Base-by-base conservation (phyloP, 2,329 filamentous ascomycete species). In the Trichophyton equinum region DNA sequence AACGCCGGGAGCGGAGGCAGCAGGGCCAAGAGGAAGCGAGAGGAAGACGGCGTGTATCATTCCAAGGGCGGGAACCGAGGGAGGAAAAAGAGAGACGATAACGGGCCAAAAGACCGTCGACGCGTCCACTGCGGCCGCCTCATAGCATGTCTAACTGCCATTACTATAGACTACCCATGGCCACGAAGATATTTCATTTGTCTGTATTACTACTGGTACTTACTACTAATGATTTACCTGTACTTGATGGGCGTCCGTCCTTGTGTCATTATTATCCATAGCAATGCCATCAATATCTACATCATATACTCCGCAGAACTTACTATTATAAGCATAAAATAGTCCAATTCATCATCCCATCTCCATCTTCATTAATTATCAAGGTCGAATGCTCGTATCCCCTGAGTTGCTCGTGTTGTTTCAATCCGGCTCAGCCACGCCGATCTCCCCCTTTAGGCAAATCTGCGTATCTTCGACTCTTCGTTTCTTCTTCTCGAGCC, bases 1-100 rank as follows among this genome's bases (percentile, higher is more conserved):
- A 58, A 47, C 38, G 59, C 51, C 3, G 30, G 22, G 11, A 58
- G 59, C 18, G 60, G 53, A 6, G 40, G 60, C 8, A 65, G 64
- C n/a, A 76, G 75, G 62, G 71, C 70, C 38, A 79, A 78, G 65
- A 73, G 77, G 65, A 78, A 78, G 67, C 72, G 77, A 40, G 76
- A 78, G 55, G 76, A 78, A 38, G 77, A 79, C 64, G 71, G 73
- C 22, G 73, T 74, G 18, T 78, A 78, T 66, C 68, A 76, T 57
- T 75, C 76, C 6, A 79, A 79, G 65, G 76, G 76, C 3, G 76
- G 75, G 15, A 67, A 71, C 57, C 70, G 73, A 20, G 73, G 68
- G 73, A 75, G 69, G 72, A 78, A 61, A 69, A 77, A 66, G 66
- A 42, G 70, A 63, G 66, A 64, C 40, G 66, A 72, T 3, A 74